phyloP scores from a whole-genome alignment of 208 protist species.

The Wallacemonas sp. region DNA sequence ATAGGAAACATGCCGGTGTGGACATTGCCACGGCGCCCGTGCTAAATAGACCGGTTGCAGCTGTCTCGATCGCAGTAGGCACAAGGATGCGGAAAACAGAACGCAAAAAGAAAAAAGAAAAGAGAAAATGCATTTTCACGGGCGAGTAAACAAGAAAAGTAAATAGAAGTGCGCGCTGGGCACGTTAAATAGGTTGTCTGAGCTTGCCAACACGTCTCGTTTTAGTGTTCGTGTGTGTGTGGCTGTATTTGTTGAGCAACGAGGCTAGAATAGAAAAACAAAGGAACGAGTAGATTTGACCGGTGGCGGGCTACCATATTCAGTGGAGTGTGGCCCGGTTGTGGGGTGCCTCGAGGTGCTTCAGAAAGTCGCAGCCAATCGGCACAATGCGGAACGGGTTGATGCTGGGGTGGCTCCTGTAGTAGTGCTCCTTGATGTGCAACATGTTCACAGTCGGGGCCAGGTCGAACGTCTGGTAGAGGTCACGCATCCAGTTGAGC shows the following conservation, averaged over 20 bases:
- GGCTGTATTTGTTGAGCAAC: background rate
- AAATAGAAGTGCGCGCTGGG: too few species aligned
- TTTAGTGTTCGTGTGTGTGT: too few species aligned
- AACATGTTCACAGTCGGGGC: conserved; percentile 72
- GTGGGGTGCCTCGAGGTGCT: conserved; percentile 32
- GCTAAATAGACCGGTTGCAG: too few species aligned
- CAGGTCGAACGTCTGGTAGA: conserved; percentile 76
- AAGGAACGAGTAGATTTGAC: too few species aligned
- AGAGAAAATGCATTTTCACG: conserved; percentile 19
- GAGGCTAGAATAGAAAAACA: too few species aligned
- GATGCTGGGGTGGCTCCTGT: conserved; percentile 56
- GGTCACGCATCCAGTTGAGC: conserved; percentile 68
- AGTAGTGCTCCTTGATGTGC: conserved; percentile 90
- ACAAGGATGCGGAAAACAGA: background rate
- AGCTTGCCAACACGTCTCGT: too few species aligned
- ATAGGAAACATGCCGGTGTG: too few species aligned
- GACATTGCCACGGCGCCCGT: too few species aligned
- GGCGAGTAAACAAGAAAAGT: background rate
- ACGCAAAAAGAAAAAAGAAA: conserved; percentile 28
- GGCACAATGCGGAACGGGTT: conserved; percentile 88
- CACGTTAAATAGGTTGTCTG: too few species aligned
- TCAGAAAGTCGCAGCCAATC: conserved; percentile 39
- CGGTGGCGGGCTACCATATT: background rate
- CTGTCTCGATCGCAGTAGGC: too few species aligned
- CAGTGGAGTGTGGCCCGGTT: conserved; percentile 14